Conservation (phyloP, 257 asterid genomes). For the Solanum ossicruentum region DNA sequence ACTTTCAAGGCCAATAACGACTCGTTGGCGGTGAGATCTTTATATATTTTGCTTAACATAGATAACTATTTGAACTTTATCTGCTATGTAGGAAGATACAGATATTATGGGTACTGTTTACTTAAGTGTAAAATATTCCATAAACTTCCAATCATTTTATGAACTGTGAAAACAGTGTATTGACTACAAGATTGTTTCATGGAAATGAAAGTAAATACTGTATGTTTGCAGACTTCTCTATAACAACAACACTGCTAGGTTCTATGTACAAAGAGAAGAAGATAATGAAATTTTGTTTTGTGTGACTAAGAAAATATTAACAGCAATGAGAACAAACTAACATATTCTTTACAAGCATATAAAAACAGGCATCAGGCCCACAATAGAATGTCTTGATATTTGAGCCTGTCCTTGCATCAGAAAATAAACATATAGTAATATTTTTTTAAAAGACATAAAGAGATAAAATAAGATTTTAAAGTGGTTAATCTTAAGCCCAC, state of each 20-base stretch:
- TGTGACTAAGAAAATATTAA: neutral
- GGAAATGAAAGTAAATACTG: neutral
- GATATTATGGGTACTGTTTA: neutral
- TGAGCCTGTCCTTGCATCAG: neutral
- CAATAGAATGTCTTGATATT: slow-evolving; percentile 17
- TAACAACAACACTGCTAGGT: slow-evolving; percentile 3
- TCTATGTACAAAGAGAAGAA: slow-evolving; percentile 9
- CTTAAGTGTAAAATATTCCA: neutral
- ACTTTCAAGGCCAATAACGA: neutral
- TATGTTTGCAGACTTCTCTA: neutral
- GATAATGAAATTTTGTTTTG: slow-evolving; percentile 10
- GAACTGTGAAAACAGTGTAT: neutral
- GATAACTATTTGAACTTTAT: neutral
- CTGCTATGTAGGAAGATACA: neutral
- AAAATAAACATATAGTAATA: neutral
- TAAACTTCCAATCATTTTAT: neutral
- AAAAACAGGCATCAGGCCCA: slow-evolving; percentile 3
- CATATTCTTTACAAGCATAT: slow-evolving; percentile 15
- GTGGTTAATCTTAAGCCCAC: neutral
- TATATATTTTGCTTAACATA: neutral
- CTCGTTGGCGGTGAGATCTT: neutral
- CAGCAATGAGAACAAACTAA: neutral
- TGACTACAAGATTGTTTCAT: neutral
- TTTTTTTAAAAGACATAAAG: neutral
- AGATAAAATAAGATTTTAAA: neutral